Conservation (phyloP, 75 land plant species). For the Picea glauca region DNA sequence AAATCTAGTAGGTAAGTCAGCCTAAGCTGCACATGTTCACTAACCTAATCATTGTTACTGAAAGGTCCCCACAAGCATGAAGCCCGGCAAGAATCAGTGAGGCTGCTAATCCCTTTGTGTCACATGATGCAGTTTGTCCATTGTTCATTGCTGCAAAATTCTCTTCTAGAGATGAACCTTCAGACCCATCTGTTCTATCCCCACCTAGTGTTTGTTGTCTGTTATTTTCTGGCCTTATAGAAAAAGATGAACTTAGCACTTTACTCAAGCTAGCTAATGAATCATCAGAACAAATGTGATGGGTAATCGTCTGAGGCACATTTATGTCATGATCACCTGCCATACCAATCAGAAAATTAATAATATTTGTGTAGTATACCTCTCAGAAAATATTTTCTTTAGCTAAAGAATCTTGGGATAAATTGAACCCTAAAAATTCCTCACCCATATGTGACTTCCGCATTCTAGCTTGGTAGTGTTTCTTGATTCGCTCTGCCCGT, state of each 20-base stretch:
- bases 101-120: not conserved
- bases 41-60: conserved; percentile 89
- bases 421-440: not conserved
- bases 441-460: conserved; percentile 36
- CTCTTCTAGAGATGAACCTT: conserved; percentile 1
- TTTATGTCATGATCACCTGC: conserved; percentile 23
- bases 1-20: not conserved
- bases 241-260: conserved; percentile 5
- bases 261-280: conserved; percentile 27
- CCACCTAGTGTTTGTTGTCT: not conserved
- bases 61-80: conserved; percentile 98
- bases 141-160: not conserved
- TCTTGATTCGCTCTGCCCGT: conserved; percentile 78
- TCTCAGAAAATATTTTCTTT: not conserved
- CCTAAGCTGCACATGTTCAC: not conserved
- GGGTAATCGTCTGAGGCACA: conserved; percentile 59
- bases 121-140: not conserved
- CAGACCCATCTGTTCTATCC: not conserved
- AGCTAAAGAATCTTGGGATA: conserved; percentile 7
- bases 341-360: conserved; percentile 10
- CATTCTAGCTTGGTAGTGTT: conserved; percentile 56
- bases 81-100: conserved; percentile 82
- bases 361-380: not conserved
- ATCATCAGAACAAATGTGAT: conserved; percentile 42
- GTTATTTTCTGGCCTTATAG: not conserved